phyloP scores from a whole-genome alignment of 306 rosid species.

The Mimosa pudica region DNA sequence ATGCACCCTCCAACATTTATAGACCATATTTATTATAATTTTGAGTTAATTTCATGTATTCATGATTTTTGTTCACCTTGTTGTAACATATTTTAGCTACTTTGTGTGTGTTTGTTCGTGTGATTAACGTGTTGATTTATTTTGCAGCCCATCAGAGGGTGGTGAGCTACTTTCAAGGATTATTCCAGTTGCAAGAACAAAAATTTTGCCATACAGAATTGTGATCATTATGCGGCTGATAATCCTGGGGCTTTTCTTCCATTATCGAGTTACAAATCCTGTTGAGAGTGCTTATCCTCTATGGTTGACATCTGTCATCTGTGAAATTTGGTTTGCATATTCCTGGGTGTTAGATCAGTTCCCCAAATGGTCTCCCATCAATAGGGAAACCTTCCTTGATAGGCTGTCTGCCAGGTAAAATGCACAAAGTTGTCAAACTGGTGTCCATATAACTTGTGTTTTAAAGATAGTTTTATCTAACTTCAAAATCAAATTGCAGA shows the following conservation, averaged over 20 bases:
- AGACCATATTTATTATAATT: neutral
- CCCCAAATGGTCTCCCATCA: constrained; percentile 92
- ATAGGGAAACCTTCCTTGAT: constrained; percentile 71
- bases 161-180: constrained; percentile 60
- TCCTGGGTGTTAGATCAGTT: constrained; percentile 99
- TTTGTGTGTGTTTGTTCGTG: too few species aligned
- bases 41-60: neutral
- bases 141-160: constrained; percentile 69
- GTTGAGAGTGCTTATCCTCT: constrained; percentile 88
- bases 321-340: constrained; percentile 98
- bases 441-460: constrained; percentile 12
- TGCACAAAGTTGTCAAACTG: constrained; percentile 14
- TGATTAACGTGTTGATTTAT: constrained; percentile 32
- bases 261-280: constrained; percentile 89
- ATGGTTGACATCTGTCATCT: constrained; percentile 91
- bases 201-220: constrained; percentile 77
- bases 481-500: constrained; percentile 1
- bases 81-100: constrained; percentile 8
- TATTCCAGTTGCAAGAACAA: constrained; percentile 64
- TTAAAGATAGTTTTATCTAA: constrained; percentile 26
- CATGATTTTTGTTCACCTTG: constrained; percentile 12
- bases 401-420: constrained; percentile 81
- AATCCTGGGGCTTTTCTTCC: constrained; percentile 86
- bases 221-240: constrained; percentile 73
- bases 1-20: neutral